Conservation (phyloP, 495 filamentous ascomycete species). For the Acidomyces sp. region DNA sequence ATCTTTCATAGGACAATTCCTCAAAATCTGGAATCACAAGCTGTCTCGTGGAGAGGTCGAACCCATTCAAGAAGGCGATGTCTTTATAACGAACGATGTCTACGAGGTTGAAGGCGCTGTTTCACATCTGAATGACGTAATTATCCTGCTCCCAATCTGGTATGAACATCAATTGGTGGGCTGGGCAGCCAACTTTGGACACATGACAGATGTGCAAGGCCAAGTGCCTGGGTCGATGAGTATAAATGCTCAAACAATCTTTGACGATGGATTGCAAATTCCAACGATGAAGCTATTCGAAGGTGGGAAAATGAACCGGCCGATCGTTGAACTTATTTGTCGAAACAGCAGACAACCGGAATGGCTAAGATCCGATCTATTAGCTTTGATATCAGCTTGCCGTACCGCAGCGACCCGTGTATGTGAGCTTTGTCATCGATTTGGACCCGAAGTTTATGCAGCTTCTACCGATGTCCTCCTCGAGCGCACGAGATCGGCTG, state of each 20-base stretch:
- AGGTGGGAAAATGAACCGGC: conserved; percentile 32
- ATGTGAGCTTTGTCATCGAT: conserved; percentile 35
- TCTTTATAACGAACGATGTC: conserved; percentile 41
- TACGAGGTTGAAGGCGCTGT: conserved; percentile 39
- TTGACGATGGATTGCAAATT: conserved; percentile 41
- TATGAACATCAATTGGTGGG: conserved; percentile 33
- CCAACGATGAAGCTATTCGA: conserved; percentile 37
- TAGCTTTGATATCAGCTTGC: conserved; percentile 37
- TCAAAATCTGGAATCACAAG: conserved; percentile 30
- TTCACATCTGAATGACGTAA: conserved; percentile 38
- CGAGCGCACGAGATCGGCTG: conserved; percentile 32
- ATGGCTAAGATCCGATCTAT: conserved; percentile 38
- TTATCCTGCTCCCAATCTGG: conserved; percentile 37
- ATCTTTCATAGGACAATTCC: conserved; percentile 38
- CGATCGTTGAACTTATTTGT: conserved; percentile 34
- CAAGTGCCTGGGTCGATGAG: conserved; percentile 41
- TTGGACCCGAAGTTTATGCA: conserved; percentile 33
- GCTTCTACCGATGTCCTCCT: conserved; percentile 35
- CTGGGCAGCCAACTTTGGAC: conserved; percentile 39
- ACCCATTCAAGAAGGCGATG: conserved; percentile 36
- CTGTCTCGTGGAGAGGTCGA: conserved; percentile 18
- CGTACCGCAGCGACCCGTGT: conserved; percentile 34
- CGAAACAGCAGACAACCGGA: conserved; percentile 38
- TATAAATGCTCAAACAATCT: conserved; percentile 38
- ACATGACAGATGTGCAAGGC: conserved; percentile 39